Evolutionary conservation across 2,329 filamentous ascomycete species (phyloP).

Genomic region (Furcasterigmium sp.): DNA sequence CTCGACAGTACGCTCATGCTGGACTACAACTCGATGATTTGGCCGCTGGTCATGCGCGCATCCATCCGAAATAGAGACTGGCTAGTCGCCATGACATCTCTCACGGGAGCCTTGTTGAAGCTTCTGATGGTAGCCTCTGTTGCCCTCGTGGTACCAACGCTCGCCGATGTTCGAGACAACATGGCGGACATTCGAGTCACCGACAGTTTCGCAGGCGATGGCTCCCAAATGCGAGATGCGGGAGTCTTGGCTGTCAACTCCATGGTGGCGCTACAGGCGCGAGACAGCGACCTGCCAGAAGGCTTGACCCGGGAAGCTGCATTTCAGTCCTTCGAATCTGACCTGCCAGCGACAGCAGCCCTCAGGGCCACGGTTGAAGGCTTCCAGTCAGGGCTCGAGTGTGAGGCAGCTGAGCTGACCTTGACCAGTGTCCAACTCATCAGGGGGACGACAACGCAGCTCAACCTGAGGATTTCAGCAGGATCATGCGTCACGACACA

Average conservation of each 20-base stretch:
- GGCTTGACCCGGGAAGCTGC: constrained; percentile 26
- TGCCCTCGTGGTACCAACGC: constrained; percentile 26
- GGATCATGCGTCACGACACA: constrained; percentile 12
- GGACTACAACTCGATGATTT: constrained; percentile 26
- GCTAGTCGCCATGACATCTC: constrained; percentile 21
- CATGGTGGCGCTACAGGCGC: constrained; percentile 25
- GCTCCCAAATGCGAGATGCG: constrained; percentile 12
- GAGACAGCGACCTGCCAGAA: constrained; percentile 19
- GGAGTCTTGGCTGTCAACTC: constrained; percentile 24
- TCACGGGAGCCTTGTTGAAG: constrained; percentile 23
- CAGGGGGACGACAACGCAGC: constrained; percentile 10
- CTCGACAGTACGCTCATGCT: constrained; percentile 27
- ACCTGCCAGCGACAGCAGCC: constrained; percentile 15
- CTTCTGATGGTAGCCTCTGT: constrained; percentile 27
- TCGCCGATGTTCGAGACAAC: constrained; percentile 18
- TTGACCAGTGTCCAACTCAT: constrained; percentile 17
- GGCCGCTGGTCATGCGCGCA: constrained; percentile 19
- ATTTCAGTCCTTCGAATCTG: constrained; percentile 25
- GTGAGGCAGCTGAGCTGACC: constrained; percentile 19
- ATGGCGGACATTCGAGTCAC: constrained; percentile 17
- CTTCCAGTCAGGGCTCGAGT: constrained; percentile 24
- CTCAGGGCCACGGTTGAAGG: constrained; percentile 27
- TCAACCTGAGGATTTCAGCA: constrained; percentile 23
- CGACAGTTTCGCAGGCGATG: constrained; percentile 21
- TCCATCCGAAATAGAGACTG: constrained; percentile 27